Conservation (phyloP, 768 basidiomycete species). For the Suillus alpinus region DNA sequence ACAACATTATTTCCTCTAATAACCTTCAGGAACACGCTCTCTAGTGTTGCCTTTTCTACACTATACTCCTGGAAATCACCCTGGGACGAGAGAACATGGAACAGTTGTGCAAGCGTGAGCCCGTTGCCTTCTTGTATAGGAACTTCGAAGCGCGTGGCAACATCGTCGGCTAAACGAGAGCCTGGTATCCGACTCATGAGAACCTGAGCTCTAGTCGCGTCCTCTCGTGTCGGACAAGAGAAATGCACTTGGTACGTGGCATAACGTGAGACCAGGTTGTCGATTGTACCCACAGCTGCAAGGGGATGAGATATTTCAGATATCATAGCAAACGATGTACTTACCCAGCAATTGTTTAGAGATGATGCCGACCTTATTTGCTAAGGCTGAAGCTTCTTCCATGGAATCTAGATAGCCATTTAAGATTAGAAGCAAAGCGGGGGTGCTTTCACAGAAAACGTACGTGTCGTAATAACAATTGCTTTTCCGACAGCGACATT, state of each 20-base stretch:
- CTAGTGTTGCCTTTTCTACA: conserved; percentile 66
- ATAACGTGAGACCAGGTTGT: conserved; percentile 61
- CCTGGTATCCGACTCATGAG: conserved; percentile 64
- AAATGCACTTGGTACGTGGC: conserved; percentile 79
- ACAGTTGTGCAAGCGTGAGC: conserved; percentile 57
- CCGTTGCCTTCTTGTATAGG: conserved; percentile 37
- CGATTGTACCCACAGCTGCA: conserved; percentile 64
- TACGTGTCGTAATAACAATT: conserved; percentile 70
- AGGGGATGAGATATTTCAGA: neutral
- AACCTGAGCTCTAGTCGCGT: conserved; percentile 51
- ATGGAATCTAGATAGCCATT: conserved; percentile 55
- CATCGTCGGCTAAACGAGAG: conserved; percentile 65
- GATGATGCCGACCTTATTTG: conserved; percentile 74
- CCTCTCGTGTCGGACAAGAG: conserved; percentile 61
- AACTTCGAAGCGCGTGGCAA: conserved; percentile 74
- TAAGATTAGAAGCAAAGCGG: neutral
- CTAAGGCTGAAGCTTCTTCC: conserved; percentile 80
- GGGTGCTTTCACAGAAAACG: conserved; percentile 22
- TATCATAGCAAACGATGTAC: conserved; percentile 13
- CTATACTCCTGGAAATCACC: conserved; percentile 64
- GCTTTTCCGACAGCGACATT: conserved; percentile 66
- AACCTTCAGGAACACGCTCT: conserved; percentile 72
- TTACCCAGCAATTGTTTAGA: conserved; percentile 67
- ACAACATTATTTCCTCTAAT: conserved; percentile 58
- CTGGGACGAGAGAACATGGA: conserved; percentile 49